Evolutionary conservation across 2,329 filamentous ascomycete species (phyloP).

Genomic region (Colletotrichum lentis): DNA sequence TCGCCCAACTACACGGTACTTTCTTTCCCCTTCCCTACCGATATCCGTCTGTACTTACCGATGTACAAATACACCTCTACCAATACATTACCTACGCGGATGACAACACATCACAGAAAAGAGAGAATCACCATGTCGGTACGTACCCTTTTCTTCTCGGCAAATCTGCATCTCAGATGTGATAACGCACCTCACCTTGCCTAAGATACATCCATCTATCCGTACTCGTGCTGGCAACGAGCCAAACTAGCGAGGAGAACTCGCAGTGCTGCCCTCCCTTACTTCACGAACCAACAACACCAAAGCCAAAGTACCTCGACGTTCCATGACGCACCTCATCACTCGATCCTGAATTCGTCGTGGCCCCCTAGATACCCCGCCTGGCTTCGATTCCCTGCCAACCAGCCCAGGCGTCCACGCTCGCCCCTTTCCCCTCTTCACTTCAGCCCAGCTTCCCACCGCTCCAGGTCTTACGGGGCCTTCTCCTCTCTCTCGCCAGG

Average conservation of each 20-base stretch:
- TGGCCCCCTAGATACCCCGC: not conserved
- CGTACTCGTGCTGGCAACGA: not conserved
- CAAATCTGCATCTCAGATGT: slow-evolving; percentile 32
- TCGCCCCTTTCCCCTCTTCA: slow-evolving; percentile 15
- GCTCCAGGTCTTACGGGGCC: slow-evolving; percentile 13
- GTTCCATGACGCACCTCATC: not conserved
- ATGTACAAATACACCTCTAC: not conserved
- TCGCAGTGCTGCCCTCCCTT: slow-evolving; percentile 23
- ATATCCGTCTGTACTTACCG: not conserved
- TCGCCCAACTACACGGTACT: not conserved
- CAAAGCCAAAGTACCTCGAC: not conserved
- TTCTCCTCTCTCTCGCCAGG: slow-evolving; percentile 1
- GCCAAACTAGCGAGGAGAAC: not conserved
- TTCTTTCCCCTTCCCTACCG: not conserved
- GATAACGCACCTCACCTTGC: slow-evolving; percentile 25
- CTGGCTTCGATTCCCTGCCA: not conserved
- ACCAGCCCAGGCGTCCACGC: slow-evolving; percentile 3
- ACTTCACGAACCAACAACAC: slow-evolving; percentile 27
- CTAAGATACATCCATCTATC: not conserved
- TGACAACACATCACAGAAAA: not conserved
- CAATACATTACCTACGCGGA: not conserved
- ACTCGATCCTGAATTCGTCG: not conserved
- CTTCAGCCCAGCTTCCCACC: slow-evolving; percentile 5
- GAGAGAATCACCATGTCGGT: not conserved
- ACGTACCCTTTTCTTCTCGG: slow-evolving; percentile 12